Conservation (phyloP, 202 grass and related monocot species). For the Bolboschoenoplectus hybrid region DNA sequence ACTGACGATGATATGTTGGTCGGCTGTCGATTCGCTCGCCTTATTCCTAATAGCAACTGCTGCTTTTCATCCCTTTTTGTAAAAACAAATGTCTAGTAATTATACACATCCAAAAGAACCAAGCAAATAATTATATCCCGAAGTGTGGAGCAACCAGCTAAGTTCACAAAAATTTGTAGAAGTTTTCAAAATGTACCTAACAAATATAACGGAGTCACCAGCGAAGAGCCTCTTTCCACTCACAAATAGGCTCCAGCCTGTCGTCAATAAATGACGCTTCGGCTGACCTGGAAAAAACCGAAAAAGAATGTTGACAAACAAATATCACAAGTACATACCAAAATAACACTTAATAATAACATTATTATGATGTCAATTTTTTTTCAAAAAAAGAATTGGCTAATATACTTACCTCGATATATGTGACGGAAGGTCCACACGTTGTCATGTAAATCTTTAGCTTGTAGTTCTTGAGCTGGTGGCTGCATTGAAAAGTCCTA, state of each 20-base stretch:
- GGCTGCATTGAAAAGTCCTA: slow-evolving; percentile 97
- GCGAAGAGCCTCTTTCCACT: slow-evolving; percentile 91
- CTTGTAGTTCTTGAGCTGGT: slow-evolving; percentile 91
- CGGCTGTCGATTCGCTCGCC: slow-evolving; percentile 79
- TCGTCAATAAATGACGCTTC: slow-evolving; percentile 95
- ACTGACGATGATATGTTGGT: slow-evolving; percentile 97
- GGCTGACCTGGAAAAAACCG: slow-evolving; percentile 74
- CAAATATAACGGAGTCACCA: slow-evolving; percentile 97
- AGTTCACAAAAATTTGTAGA: slow-evolving; percentile 32
- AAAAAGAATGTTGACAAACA: slow-evolving; percentile 29
- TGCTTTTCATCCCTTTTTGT: slow-evolving; percentile 84
- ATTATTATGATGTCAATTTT: background rate
- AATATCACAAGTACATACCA: slow-evolving; percentile 17
- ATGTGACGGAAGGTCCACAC: slow-evolving; percentile 97
- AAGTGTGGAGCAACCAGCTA: background rate
- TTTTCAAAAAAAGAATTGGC: background rate
- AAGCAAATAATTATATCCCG: background rate
- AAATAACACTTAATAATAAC: background rate
- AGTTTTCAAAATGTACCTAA: slow-evolving; percentile 58
- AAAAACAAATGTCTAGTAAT: slow-evolving; percentile 20
- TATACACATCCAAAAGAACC: slow-evolving; percentile 21
- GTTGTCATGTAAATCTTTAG: slow-evolving; percentile 88
- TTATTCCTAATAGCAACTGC: slow-evolving; percentile 88
- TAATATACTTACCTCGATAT: slow-evolving; percentile 69
- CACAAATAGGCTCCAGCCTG: slow-evolving; percentile 97